These are phyloP conservation scores for Carallia brachiata DNA, from an alignment of 345 rosid species.

Conservation along the genomic window DNA sequence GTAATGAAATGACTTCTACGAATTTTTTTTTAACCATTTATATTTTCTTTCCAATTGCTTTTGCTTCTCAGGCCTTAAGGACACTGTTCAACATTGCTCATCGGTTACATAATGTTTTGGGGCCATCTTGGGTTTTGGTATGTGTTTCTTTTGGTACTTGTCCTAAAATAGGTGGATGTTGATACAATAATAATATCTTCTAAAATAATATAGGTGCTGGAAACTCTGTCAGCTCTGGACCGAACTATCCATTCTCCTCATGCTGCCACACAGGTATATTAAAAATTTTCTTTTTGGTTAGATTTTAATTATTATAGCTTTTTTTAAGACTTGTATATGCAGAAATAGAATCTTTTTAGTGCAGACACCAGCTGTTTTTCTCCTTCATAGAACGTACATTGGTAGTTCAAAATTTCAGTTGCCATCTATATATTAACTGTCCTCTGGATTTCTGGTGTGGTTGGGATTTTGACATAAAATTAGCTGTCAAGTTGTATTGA, in stretches of 20 bases:
- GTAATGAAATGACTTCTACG: conserved; percentile 10
- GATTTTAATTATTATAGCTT: conserved; percentile 8
- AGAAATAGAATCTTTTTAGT: background rate
- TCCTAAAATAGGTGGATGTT: background rate
- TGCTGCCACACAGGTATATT: conserved; percentile 86
- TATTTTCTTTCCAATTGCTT: conserved; percentile 26
- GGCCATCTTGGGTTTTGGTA: conserved; percentile 99
- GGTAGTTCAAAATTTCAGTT: background rate
- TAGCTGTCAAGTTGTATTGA: background rate
- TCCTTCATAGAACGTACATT: too few relatives aligned
- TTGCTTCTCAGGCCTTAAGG: conserved; percentile 69
- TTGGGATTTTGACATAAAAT: background rate
- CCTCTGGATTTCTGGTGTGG: background rate
- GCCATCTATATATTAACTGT: background rate
- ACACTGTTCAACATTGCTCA: conserved; percentile 96
- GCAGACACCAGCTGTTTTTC: background rate
- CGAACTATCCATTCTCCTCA: conserved; percentile 95
- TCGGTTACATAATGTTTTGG: conserved; percentile 89
- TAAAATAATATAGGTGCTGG: conserved; percentile 68
- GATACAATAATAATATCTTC: conserved; percentile 4
- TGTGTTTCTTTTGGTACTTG: conserved; percentile 25
- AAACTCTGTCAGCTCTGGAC: conserved; percentile 88
- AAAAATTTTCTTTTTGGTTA: background rate
- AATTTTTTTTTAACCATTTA: conserved; percentile 11
- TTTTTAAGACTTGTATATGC: background rate